These are phyloP conservation scores for Marasmius sp. DNA, from an alignment of 1,284 basidiomycete species.

Conservation along the genomic window DNA sequence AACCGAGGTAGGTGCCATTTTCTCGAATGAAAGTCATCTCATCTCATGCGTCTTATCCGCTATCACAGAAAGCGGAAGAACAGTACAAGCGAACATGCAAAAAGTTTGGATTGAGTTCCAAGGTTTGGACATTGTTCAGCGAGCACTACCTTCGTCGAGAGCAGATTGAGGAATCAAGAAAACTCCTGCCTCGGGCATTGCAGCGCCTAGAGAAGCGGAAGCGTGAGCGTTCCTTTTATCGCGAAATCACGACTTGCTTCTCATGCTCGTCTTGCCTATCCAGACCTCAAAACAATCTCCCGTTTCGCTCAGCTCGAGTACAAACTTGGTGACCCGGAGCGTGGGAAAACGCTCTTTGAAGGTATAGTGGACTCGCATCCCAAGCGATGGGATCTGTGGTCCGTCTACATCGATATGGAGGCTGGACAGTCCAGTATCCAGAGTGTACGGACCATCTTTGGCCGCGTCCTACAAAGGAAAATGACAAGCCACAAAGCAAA, in stretches of 20 bases:
- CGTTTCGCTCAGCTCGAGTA: slow-evolving; percentile 96
- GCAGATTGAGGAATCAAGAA: slow-evolving; percentile 79
- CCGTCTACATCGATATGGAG: slow-evolving; percentile 96
- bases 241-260: neutral
- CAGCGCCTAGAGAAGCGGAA: slow-evolving; percentile 95
- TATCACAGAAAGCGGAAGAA: slow-evolving; percentile 77
- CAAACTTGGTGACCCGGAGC: slow-evolving; percentile 90
- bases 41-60: neutral
- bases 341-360: slow-evolving; percentile 95
- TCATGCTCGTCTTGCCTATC: neutral
- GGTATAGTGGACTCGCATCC: slow-evolving; percentile 94
- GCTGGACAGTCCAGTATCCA: slow-evolving; percentile 77
- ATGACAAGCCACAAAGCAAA: slow-evolving; percentile 95
- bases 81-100: slow-evolving; percentile 84
- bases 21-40: neutral
- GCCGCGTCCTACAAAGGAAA: slow-evolving; percentile 79
- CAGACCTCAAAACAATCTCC: slow-evolving; percentile 93
- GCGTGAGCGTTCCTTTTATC: slow-evolving; percentile 57
- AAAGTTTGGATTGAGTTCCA: slow-evolving; percentile 90
- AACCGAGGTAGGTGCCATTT: slow-evolving; percentile 54
- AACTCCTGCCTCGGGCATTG: slow-evolving; percentile 84
- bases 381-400: slow-evolving; percentile 95
- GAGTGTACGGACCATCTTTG: slow-evolving; percentile 78
- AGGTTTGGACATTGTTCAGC: slow-evolving; percentile 89
- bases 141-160: slow-evolving; percentile 78